Evolutionary conservation across 176 grass and related monocot genomes (phyloP), one percentile per base, ranked within the genome.

Genomic region (Musa schizocarpa): DNA sequence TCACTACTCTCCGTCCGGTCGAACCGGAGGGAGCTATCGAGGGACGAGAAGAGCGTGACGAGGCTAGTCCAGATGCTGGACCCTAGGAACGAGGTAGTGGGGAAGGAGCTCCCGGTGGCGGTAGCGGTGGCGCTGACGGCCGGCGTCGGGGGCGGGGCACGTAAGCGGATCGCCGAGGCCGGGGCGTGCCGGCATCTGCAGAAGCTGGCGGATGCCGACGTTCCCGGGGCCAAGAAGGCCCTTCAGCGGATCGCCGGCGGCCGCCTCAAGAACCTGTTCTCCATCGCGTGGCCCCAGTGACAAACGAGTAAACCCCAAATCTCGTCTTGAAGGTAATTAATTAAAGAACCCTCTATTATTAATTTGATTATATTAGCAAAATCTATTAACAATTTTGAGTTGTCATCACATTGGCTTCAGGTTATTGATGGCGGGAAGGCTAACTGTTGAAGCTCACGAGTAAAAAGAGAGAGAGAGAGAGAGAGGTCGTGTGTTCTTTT

Each of bases 1-100:
- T 85, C 81, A 21, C 74, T 96, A 56, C 82, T 96, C 51, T 78
- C 84, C 70, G 72, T 83, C 55, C 90, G 87, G 22, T 86, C 79
- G 7, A 91, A 89, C 62, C 74, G 88, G 14, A 91, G 88, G 65
- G 92, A 86, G 48, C 85, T 96, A 54, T 74, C 86, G 68, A 82
- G 76, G 80, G 92, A 91, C 66, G 88, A 91, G 50, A 96, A 96
- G 74, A 87, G 80, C 75, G 14, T 96, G 62, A 91, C 87, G 58
- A 81, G 86, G 76, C 71, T 96, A 1, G 88, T 89, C 64, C 82
- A 87, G 74, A 91, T 96, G 88, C 86, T 96, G 69, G 84, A 96
- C 71, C 92, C 88, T 0, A 65, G 24, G 53, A 91, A 88, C 53
- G 84, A 89, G 72, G 88, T 88, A 65, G 82, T 87, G 50, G 80